These are phyloP conservation scores for Chlorociboria aeruginascens DNA, from an alignment of 495 filamentous ascomycete genomes.

Conservation along the genomic window DNA sequence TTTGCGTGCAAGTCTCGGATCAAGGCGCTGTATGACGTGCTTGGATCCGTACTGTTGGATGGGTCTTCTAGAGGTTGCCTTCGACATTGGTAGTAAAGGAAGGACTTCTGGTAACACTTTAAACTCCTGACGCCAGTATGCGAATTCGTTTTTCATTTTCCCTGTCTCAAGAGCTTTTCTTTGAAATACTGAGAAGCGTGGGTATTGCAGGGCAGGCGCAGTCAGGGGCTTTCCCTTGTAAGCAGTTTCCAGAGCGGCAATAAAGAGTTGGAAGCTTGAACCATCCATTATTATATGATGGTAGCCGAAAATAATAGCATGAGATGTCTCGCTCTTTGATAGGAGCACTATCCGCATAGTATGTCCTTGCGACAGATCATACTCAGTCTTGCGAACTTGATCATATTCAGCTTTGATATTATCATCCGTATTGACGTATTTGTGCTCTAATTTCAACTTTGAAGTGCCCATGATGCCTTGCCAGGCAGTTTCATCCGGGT, in stretches of 20 bases:
- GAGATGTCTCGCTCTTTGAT: neutral
- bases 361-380: constrained; percentile 16
- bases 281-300: constrained; percentile 41
- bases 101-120: constrained; percentile 17
- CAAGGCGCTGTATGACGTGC: neutral
- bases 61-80: neutral
- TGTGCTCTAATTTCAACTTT: constrained; percentile 5
- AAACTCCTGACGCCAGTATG: constrained; percentile 29
- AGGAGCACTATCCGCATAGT: constrained; percentile 13
- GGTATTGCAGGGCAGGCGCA: constrained; percentile 4
- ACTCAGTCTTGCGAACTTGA: constrained; percentile 8
- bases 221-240: constrained; percentile 22
- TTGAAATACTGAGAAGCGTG: constrained; percentile 13
- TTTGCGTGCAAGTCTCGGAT: neutral
- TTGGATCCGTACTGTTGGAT: neutral
- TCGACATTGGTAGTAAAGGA: constrained; percentile 24
- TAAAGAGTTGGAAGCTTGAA: constrained; percentile 27
- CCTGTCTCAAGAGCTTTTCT: neutral
- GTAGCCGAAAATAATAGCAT: constrained; percentile 16
- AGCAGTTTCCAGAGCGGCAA: constrained; percentile 25
- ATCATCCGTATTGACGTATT: constrained; percentile 1
- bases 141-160: constrained; percentile 3
- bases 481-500: neutral
- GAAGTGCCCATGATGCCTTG: constrained; percentile 11
- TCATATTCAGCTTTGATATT: constrained; percentile 14